Evolutionary conservation across 2,329 filamentous ascomycete genomes (phyloP).

Genomic region (Didymella keratinophila): DNA sequence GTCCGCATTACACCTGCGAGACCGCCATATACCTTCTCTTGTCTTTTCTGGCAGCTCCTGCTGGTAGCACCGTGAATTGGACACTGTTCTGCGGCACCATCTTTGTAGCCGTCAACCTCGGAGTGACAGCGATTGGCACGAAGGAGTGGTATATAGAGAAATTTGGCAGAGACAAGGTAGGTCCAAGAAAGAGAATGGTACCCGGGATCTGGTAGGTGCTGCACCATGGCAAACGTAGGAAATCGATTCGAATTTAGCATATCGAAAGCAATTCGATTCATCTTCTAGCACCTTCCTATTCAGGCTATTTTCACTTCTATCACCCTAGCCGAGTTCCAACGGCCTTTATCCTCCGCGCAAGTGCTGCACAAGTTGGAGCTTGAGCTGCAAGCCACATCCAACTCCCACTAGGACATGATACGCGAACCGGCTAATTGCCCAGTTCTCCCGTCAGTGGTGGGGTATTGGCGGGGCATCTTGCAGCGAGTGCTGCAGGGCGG

Average conservation of each 20-base stretch:
- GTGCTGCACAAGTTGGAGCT: neutral
- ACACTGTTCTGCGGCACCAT: constrained; percentile 73
- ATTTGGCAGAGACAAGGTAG: constrained; percentile 44
- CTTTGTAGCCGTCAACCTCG: constrained; percentile 82
- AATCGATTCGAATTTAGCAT: constrained; percentile 13
- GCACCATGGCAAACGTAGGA: constrained; percentile 5
- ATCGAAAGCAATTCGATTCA: constrained; percentile 8
- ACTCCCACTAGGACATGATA: constrained; percentile 4
- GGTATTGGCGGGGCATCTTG: constrained; percentile 18
- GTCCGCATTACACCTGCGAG: constrained; percentile 92
- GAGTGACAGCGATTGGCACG: constrained; percentile 79
- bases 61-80: constrained; percentile 70
- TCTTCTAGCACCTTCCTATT: constrained; percentile 6
- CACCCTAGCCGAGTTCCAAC: constrained; percentile 2
- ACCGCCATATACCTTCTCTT: constrained; percentile 84
- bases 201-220: constrained; percentile 43
- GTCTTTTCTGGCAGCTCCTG: constrained; percentile 75
- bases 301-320: neutral
- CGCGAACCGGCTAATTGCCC: constrained; percentile 12
- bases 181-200: constrained; percentile 41
- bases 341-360: constrained; percentile 5
- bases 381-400: constrained; percentile 12
- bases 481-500: constrained; percentile 16
- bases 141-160: constrained; percentile 62
- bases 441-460: constrained; percentile 11